Evolutionary conservation across 2,329 filamentous ascomycete genomes (phyloP).

Genomic region (Aspergillus spinulosporus): DNA sequence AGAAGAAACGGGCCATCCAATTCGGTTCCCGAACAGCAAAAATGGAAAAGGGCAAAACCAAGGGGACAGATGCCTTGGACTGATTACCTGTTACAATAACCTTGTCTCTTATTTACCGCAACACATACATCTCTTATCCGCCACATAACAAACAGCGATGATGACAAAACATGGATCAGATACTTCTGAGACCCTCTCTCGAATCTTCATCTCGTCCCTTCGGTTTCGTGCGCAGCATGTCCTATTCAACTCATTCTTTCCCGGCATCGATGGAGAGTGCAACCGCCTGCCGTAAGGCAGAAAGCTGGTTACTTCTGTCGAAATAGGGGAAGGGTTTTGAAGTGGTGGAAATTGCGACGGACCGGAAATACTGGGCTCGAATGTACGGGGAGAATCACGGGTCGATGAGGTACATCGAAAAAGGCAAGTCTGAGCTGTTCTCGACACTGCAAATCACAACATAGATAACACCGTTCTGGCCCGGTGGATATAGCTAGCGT

Average conservation of each 20-base stretch:
- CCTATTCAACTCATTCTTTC: neutral
- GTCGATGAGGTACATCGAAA: constrained; percentile 25
- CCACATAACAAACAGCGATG: constrained; percentile 31
- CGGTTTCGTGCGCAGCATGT: neutral
- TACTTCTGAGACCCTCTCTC: constrained; percentile 41
- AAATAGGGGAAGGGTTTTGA: neutral
- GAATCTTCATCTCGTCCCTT: constrained; percentile 8
- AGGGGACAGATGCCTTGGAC: constrained; percentile 62
- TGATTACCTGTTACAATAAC: constrained; percentile 20
- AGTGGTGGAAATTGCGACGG: neutral
- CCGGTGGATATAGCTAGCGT: no score
- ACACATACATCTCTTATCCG: neutral
- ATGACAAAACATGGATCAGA: constrained; percentile 45
- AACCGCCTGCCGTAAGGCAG: constrained; percentile 17
- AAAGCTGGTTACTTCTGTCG: constrained; percentile 20
- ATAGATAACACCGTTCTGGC: neutral
- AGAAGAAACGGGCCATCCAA: constrained; percentile 92
- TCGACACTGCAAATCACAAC: neutral
- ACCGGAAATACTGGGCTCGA: neutral
- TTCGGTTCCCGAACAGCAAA: constrained; percentile 81
- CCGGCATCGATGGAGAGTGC: constrained; percentile 10
- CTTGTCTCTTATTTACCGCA: neutral
- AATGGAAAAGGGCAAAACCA: constrained; percentile 67
- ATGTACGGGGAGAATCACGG: neutral
- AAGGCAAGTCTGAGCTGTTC: constrained; percentile 41